Conservation (phyloP, 2,329 filamentous ascomycete species). For the Calonectria pseudoturangicola region DNA sequence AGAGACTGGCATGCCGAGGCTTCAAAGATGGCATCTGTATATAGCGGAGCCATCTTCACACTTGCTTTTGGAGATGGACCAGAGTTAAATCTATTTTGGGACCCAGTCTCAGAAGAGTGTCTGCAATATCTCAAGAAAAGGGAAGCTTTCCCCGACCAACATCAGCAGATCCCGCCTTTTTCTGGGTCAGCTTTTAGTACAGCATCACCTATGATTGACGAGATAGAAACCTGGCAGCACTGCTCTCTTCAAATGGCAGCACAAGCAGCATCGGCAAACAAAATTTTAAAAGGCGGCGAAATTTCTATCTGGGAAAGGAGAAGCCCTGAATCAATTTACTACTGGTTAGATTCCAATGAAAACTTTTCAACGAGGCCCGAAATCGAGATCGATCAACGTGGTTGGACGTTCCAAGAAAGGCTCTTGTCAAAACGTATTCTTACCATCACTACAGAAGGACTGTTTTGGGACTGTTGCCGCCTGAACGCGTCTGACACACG, state of each 20-base stretch:
- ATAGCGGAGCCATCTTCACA: neutral
- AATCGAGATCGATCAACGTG: neutral
- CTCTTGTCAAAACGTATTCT: neutral
- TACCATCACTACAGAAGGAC: neutral
- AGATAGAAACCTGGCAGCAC: neutral
- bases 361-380: neutral
- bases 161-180: neutral
- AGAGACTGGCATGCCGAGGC: neutral
- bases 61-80: neutral
- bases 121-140: no score
- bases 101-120: neutral
- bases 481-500: neutral
- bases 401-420: constrained; percentile 6
- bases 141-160: neutral
- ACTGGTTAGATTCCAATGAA: neutral
- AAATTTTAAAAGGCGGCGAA: neutral
- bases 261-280: neutral
- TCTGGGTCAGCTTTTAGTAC: neutral
- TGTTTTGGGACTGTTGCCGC: neutral
- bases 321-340: constrained; percentile 4
- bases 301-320: neutral
- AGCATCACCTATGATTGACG: neutral
- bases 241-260: neutral
- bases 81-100: neutral
- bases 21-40: neutral